These are phyloP conservation scores for Tetramitus jugosus DNA, from an alignment of 208 protist species.

Conservation along the genomic window DNA sequence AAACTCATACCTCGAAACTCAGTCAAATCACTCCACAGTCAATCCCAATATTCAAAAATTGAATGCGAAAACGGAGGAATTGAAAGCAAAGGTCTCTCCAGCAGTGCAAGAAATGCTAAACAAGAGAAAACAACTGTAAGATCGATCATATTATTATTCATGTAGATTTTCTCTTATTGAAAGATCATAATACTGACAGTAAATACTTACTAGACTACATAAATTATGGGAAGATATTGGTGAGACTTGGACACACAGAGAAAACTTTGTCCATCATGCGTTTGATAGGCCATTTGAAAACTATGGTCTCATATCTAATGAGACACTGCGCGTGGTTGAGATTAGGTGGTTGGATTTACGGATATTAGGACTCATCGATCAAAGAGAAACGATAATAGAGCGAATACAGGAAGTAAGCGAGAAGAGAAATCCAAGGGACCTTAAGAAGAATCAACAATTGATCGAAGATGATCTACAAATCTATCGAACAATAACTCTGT, in stretches of 20 bases:
- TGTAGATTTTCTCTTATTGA: no score
- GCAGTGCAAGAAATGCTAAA: conserved; percentile 5
- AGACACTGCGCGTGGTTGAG: background rate
- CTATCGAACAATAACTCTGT: conserved; percentile 9
- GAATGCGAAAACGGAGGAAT: no score
- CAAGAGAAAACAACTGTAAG: background rate
- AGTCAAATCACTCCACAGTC: no score
- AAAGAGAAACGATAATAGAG: background rate
- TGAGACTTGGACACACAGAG: background rate
- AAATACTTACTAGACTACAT: background rate
- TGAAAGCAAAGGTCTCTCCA: conserved; percentile 10
- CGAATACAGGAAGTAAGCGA: background rate
- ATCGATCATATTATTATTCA: no score
- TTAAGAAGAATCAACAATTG: no score
- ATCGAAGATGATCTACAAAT: background rate
- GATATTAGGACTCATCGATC: conserved; percentile 5
- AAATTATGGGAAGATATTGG: conserved; percentile 12
- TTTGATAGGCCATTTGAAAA: no score
- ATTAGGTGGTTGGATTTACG: conserved; percentile 17
- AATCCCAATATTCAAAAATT: no score
- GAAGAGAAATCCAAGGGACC: background rate
- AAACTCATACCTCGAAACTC: no score
- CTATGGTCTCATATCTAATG: conserved; percentile 2
- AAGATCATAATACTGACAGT: background rate
- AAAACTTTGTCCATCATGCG: background rate